Evolutionary conservation across 768 basidiomycete genomes (phyloP).

Genomic region (Hirschioporus abietinus): DNA sequence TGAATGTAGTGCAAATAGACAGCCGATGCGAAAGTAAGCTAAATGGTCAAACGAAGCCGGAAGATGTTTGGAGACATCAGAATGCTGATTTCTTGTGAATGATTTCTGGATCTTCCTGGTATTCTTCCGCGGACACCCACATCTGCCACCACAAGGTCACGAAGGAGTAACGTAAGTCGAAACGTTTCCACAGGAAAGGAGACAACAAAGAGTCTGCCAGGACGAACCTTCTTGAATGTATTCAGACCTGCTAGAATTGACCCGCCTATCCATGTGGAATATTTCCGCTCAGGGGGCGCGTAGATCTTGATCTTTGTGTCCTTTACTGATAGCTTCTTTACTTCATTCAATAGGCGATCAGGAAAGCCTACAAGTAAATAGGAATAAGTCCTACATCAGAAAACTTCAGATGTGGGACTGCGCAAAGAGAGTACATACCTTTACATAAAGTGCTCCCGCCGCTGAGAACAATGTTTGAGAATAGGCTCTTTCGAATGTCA

Average conservation of each 20-base stretch:
- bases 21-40: neutral
- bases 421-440: constrained; percentile 44
- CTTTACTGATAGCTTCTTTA: constrained; percentile 91
- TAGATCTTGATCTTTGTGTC: constrained; percentile 99
- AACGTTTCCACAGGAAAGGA: constrained; percentile 4
- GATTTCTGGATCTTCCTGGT: constrained; percentile 98
- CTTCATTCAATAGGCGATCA: constrained; percentile 92
- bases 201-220: constrained; percentile 6
- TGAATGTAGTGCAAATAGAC: neutral
- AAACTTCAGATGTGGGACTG: constrained; percentile 3
- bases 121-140: constrained; percentile 99
- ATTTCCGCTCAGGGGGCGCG: constrained; percentile 98
- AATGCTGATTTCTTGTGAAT: constrained; percentile 95
- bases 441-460: constrained; percentile 94
- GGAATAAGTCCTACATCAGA: constrained; percentile 7
- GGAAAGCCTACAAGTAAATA: constrained; percentile 68
- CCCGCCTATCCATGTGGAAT: constrained; percentile 96
- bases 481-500: constrained; percentile 91
- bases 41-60: neutral
- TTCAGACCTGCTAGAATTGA: constrained; percentile 93
- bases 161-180: constrained; percentile 11
- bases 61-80: constrained; percentile 25
- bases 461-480: constrained; percentile 94
- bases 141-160: constrained; percentile 49
- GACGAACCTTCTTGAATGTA: constrained; percentile 90